phyloP scores from a whole-genome alignment of 495 filamentous ascomycete genomes.

The Talaromyces trachyspermus region DNA sequence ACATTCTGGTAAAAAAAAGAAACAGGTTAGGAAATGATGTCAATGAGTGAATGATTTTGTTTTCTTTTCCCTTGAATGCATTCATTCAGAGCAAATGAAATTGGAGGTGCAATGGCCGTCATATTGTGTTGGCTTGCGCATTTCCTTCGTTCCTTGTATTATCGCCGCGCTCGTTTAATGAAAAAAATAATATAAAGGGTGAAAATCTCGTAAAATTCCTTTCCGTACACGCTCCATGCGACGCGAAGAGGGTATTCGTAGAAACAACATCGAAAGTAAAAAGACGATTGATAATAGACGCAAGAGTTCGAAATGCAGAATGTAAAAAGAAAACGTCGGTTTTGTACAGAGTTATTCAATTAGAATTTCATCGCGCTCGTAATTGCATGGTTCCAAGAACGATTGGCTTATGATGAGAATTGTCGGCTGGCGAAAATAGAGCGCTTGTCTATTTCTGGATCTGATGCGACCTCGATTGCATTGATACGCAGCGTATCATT shows the following conservation, averaged over 20 bases:
- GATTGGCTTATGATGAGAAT: neutral
- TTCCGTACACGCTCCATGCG: constrained; percentile 4
- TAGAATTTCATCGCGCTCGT: neutral
- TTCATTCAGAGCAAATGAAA: too few species aligned
- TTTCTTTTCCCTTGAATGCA: too few species aligned
- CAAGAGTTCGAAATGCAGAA: neutral
- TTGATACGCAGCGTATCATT: neutral
- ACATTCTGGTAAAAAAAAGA: neutral
- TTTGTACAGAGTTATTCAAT: neutral
- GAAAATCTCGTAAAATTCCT: neutral
- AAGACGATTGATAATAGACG: neutral
- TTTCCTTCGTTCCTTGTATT: neutral
- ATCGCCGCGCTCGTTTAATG: neutral
- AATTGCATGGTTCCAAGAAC: neutral
- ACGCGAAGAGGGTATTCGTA: constrained; percentile 7
- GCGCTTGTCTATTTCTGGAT: neutral
- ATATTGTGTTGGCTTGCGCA: too few species aligned
- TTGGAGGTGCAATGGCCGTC: too few species aligned
- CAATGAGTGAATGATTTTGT: neutral
- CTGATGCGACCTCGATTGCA: neutral
- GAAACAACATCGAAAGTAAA: neutral
- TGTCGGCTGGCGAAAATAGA: neutral
- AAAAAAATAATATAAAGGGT: neutral
- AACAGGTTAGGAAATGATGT: neutral
- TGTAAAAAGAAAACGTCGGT: neutral